Percentiles rank a stretch among this genome's conserved stretches.
These are phyloP conservation scores for Trichoderma simmonsii DNA, from an alignment of 2,329 filamentous ascomycete species.

Conservation along the genomic window DNA sequence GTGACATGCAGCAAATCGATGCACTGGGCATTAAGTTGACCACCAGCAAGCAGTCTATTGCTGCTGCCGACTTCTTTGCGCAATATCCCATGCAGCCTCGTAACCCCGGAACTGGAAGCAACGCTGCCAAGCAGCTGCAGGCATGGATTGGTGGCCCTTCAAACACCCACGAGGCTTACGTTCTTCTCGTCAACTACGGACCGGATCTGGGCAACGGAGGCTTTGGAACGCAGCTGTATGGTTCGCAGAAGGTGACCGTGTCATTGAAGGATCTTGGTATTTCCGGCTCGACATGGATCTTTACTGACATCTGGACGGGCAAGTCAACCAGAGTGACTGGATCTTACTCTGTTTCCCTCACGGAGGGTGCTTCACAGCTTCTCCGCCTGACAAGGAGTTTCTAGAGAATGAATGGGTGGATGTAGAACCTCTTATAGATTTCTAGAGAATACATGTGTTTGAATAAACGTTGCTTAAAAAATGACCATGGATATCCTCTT, in stretches of 20 bases:
- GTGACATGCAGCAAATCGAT: constrained; percentile 13
- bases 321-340: constrained; percentile 7
- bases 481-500: background rate
- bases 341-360: constrained; percentile 12
- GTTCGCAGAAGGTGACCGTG: constrained; percentile 7
- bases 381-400: background rate
- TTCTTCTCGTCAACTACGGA: constrained; percentile 16
- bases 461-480: background rate
- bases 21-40: background rate
- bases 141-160: constrained; percentile 18
- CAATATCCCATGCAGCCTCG: constrained; percentile 19
- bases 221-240: constrained; percentile 11
- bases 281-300: background rate
- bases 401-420: background rate
- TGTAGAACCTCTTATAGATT: background rate
- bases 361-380: constrained; percentile 17
- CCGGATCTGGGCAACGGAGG: constrained; percentile 10
- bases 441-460: background rate
- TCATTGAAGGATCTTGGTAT: constrained; percentile 13
- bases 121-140: constrained; percentile 13
- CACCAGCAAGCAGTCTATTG: constrained; percentile 16
- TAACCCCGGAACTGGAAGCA: constrained; percentile 15
- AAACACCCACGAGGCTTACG: constrained; percentile 13
- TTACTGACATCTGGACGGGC: constrained; percentile 15
- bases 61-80: constrained; percentile 16